A percentile compares a stretch with the other conserved stretches of the same genome.
Evolutionary conservation across 495 filamentous ascomycete genomes (phyloP).

Genomic region (Hypoxylon subgilvum): DNA sequence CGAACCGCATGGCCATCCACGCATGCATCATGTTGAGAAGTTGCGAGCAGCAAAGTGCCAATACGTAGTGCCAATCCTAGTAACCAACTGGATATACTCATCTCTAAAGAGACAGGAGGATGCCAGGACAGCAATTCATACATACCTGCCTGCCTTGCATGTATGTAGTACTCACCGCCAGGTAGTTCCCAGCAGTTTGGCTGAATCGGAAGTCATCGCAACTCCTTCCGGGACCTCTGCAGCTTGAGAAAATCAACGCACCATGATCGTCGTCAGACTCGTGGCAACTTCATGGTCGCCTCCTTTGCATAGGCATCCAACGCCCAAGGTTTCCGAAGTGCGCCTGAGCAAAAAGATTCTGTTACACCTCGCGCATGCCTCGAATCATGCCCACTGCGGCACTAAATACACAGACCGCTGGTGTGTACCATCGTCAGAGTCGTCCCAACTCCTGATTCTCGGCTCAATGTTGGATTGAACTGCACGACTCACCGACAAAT

Average conservation of each 20-base stretch:
- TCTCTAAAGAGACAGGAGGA: slow-evolving; percentile 6
- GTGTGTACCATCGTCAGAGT: slow-evolving; percentile 4
- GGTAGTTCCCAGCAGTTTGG: slow-evolving; percentile 22
- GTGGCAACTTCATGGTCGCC: slow-evolving; percentile 31
- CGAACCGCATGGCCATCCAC: slow-evolving; percentile 35
- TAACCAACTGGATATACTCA: slow-evolving; percentile 7
- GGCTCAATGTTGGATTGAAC: slow-evolving; percentile 31
- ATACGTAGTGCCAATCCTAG: not conserved
- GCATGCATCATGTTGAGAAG: slow-evolving; percentile 14
- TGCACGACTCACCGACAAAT: slow-evolving; percentile 35
- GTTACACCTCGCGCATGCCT: slow-evolving; percentile 15
- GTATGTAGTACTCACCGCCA: slow-evolving; percentile 30
- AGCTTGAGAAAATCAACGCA: slow-evolving; percentile 8
- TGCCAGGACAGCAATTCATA: slow-evolving; percentile 12
- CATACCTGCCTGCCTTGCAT: too few species aligned
- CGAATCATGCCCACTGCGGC: slow-evolving; percentile 15
- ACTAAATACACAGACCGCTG: not conserved
- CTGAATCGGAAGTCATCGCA: slow-evolving; percentile 34
- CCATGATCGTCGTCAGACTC: slow-evolving; percentile 32
- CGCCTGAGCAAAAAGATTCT: slow-evolving; percentile 4
- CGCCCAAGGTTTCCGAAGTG: slow-evolving; percentile 12
- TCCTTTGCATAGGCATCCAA: slow-evolving; percentile 17
- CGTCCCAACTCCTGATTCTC: slow-evolving; percentile 1
- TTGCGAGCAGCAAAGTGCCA: slow-evolving; percentile 2
- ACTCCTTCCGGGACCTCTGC: slow-evolving; percentile 15